Evolutionary conservation across 306 rosid genomes (phyloP).

Genomic region (Cicer cuneatum): DNA sequence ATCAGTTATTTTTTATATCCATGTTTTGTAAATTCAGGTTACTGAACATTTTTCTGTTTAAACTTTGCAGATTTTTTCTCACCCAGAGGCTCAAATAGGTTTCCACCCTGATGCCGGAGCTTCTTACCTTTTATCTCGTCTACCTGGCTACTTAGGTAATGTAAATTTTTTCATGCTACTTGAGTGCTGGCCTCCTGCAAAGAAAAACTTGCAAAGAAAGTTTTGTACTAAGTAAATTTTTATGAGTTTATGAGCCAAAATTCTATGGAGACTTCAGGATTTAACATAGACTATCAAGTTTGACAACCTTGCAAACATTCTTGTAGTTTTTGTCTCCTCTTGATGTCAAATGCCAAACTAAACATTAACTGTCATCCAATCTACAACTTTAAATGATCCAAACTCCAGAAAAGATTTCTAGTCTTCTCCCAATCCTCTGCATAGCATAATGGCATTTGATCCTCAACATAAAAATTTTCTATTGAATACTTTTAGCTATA

Average conservation of each 20-base stretch:
- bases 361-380: not conserved
- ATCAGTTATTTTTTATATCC: not conserved
- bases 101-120: slow-evolving; percentile 99
- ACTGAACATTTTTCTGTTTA: slow-evolving; percentile 31
- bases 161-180: slow-evolving; percentile 29
- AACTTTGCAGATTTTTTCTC: slow-evolving; percentile 67
- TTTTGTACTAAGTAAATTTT: too few species aligned
- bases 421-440: slow-evolving; percentile 18
- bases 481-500: slow-evolving; percentile 7
- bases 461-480: not conserved
- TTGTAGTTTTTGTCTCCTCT: not conserved
- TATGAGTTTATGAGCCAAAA: too few species aligned
- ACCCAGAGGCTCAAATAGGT: slow-evolving; percentile 94
- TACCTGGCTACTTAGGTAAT: slow-evolving; percentile 93
- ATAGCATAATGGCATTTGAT: slow-evolving; percentile 2
- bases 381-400: not conserved
- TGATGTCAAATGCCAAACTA: slow-evolving; percentile 24
- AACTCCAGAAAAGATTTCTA: slow-evolving; percentile 2
- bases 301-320: slow-evolving; percentile 14
- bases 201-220: too few species aligned
- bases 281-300: not conserved
- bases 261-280: not conserved
- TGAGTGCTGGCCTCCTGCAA: slow-evolving; percentile 13
- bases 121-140: slow-evolving; percentile 86
- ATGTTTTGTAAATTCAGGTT: slow-evolving; percentile 6